These are phyloP conservation scores for Amanita phalloides DNA, from an alignment of 768 basidiomycete species.

Conservation along the genomic window DNA sequence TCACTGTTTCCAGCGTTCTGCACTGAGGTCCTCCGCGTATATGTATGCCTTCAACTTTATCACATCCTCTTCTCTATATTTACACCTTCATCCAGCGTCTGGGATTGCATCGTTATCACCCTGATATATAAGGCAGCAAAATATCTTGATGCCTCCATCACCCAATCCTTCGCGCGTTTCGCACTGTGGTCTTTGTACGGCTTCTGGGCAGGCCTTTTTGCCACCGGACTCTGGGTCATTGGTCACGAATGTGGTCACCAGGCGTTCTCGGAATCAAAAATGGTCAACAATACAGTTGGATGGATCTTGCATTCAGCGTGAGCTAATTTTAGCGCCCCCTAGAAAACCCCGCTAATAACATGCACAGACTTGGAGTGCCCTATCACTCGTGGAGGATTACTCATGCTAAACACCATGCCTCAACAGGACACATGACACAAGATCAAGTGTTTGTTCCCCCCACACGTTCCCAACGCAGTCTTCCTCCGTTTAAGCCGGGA, in stretches of 20 bases:
- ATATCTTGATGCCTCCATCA: constrained; percentile 51
- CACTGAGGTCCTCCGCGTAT: constrained; percentile 67
- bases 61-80: not conserved
- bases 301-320: constrained; percentile 89
- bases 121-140: constrained; percentile 57
- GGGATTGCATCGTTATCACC: constrained; percentile 66
- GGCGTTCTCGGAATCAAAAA: constrained; percentile 88
- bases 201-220: constrained; percentile 76
- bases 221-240: constrained; percentile 89
- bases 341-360: not conserved
- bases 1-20: constrained; percentile 89
- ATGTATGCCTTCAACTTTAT: constrained; percentile 39
- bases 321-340: constrained; percentile 16
- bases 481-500: constrained; percentile 57
- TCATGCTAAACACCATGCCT: constrained; percentile 93
- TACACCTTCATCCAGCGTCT: constrained; percentile 32
- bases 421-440: constrained; percentile 85
- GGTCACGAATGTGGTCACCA: constrained; percentile 97
- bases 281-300: constrained; percentile 85
- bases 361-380: constrained; percentile 74
- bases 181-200: constrained; percentile 74
- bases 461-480: constrained; percentile 66
- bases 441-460: constrained; percentile 94
- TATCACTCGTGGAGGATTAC: constrained; percentile 96
- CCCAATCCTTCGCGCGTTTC: constrained; percentile 53